Base-by-base conservation (phyloP, 2,329 filamentous ascomycete genomes). In the Mycogone perniciosa region DNA sequence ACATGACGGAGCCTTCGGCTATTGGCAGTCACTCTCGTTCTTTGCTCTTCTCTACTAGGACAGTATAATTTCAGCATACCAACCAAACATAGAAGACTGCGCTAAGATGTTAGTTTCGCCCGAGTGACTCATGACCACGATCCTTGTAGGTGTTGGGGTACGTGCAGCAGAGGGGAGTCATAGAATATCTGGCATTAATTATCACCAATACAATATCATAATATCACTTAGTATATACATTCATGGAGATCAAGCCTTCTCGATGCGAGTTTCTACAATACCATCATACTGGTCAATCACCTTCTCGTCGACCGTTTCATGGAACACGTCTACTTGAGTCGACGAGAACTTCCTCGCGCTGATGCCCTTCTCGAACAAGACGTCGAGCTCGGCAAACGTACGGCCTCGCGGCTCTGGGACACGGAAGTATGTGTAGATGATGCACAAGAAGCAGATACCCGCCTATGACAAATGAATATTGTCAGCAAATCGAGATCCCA, bases 301-400 rank as follows among this genome's bases (percentile, higher is more conserved):
- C 29, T 70, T 68, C 30, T 67, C 70, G 48, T 75, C 70, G n/a
- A 81, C 66, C 7, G 67, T 64, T 60, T 77, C 76, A 40, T 71
- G 70, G 54, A 82, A 81, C 8, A 80, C 79, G 51, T 82, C 73
- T 7, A 82, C 77, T 53, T 77, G 61, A 2, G 79, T 80, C 27
- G 64, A 63, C 7, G 81, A 78, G 64, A 93, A 95, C 61, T 89
- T 85, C 60, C 89, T 76, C 6, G 88, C 87, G 57, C 78, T 77
- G 26, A 92, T 72, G 1, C 78, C 73, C 54, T 80, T 77, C 71
- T 95, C 88, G 61, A 96, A 96, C 44, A 96, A 74, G 44, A 95
- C 62, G 65, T 96, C 89, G 50, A 96, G 72, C 68, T 96, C 90
- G 6, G 89, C 90, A 62, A 92, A 96, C 0, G 87, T 86, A 39